Conservation (phyloP, 164 flowering plant genomes). For the Chimonanthus salicifolius region DNA sequence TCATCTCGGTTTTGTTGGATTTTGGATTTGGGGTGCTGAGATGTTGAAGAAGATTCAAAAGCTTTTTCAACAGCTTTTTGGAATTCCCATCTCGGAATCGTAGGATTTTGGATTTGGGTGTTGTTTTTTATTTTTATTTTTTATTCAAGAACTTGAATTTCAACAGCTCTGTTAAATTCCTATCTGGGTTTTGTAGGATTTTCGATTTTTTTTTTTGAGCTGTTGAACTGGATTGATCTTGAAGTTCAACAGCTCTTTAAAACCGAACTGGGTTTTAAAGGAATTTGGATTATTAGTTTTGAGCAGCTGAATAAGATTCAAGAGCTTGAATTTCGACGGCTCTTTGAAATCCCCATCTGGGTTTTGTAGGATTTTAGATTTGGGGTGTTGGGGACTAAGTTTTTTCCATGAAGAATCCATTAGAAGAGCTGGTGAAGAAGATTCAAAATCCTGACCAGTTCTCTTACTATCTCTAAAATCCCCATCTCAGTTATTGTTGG, state of each 20-base stretch:
- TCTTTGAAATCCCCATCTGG: constrained; percentile 1
- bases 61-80: too few species aligned
- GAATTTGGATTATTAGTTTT: neutral
- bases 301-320: constrained; percentile 80
- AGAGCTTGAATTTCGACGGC: constrained; percentile 39
- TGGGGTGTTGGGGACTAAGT: neutral
- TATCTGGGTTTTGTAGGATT: too few species aligned
- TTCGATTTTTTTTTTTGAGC: constrained; percentile 24
- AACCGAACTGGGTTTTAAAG: neutral
- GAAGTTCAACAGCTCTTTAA: constrained; percentile 19
- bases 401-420: constrained; percentile 28
- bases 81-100: too few species aligned
- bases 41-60: too few species aligned
- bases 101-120: too few species aligned
- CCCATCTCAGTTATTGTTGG: neutral
- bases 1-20: neutral
- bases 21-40: constrained; percentile 1
- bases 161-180: too few species aligned
- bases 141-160: too few species aligned
- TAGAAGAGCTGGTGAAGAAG: constrained; percentile 77
- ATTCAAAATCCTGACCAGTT: constrained; percentile 55
- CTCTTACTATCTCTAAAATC: too few species aligned
- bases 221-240: constrained; percentile 73
- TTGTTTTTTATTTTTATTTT: too few species aligned
- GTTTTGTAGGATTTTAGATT: neutral